A percentile compares a stretch with the other conserved stretches of the same genome.
Conservation (phyloP, 2,329 filamentous ascomycete genomes). For the Colletotrichum sp. region DNA sequence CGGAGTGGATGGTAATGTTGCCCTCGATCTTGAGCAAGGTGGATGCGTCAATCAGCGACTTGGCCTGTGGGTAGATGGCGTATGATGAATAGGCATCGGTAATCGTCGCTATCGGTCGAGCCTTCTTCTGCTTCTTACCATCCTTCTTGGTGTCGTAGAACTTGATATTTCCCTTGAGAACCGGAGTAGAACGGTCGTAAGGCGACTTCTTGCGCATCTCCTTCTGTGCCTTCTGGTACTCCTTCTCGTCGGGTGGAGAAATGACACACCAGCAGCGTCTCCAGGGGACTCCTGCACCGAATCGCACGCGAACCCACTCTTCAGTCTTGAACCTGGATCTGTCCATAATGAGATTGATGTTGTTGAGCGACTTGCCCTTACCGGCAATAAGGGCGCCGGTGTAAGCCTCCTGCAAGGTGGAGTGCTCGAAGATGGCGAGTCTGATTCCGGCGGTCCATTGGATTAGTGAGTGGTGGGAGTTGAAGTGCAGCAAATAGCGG, state of each 20-base stretch:
- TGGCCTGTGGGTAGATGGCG: conserved; percentile 94
- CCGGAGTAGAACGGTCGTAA: conserved; percentile 74
- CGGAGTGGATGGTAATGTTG: conserved; percentile 83
- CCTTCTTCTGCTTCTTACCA: conserved; percentile 89
- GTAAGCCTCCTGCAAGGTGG: conserved; percentile 93
- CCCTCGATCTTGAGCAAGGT: conserved; percentile 95
- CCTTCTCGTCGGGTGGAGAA: conserved; percentile 91
- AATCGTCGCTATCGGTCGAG: conserved; percentile 87
- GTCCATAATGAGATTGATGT: conserved; percentile 89
- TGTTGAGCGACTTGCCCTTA: conserved; percentile 88
- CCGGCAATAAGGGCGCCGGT: conserved; percentile 95
- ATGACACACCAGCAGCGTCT: conserved; percentile 97
- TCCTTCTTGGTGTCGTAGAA: conserved; percentile 85
- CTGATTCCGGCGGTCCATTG: conserved; percentile 97
- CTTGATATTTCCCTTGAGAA: conserved; percentile 87
- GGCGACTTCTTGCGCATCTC: conserved; percentile 80
- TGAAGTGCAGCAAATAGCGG: conserved; percentile 94
- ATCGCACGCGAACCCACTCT: conserved; percentile 94
- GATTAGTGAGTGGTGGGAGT: conserved; percentile 88
- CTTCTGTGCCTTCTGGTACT: conserved; percentile 83
- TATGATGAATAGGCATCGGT: conserved; percentile 91
- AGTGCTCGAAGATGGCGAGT: conserved; percentile 92
- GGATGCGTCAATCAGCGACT: conserved; percentile 91
- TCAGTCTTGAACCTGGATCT: conserved; percentile 78
- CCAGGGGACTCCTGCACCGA: conserved; percentile 96